Base-by-base conservation (phyloP, 106 monocot species). In the Dioscorea alata region DNA sequence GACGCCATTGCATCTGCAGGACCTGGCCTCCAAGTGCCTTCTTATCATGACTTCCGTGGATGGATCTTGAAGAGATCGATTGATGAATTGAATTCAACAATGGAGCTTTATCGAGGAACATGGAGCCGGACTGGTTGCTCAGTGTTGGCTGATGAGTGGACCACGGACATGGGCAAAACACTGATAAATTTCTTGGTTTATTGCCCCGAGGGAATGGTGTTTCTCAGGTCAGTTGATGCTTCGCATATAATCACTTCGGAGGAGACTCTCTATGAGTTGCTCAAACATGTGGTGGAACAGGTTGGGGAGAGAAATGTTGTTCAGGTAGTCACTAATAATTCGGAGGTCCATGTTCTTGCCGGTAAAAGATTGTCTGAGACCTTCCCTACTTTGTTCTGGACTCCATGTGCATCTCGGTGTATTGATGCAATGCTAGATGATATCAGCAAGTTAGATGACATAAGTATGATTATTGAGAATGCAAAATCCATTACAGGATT, bases 341-440 rank as follows among this genome's bases (percentile, higher is more conserved):
- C 87, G 0, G 90, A 93, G 9, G 75, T 50, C 14, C 81, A 99
- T 82, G 79, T 73, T 24, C 28, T 78, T 53, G 99, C 93, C 4
- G 93, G 90, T 33, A 87, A 78, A 53, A 87, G 76, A 71, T 50
- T 99, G 60, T 69, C 67, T 0, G 93, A 93, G 17, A 50, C 79
- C 51, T 99, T 79, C 63, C 92, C 99, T 2, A 87, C 89, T 4
- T 35, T 99, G 76, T 99, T 99, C 48, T 99, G 99, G 99, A 88
- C 77, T 0, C 83, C 87, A 4, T 99, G 99, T 63, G 74, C 93
- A 62, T 76, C 87, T 34, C 82, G 76, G 65, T 87, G 87, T 74
- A 71, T 99, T 15, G 93, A 93, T 28, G 76, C 28, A 8, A 88
- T 93, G 70, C 79, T 99, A 22, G 91, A 93, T 15, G 93, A 99